Evolutionary conservation across 164 flowering plant species (phyloP), one percentile per base, ranked within the genome.

Genomic region (Hamamelis virginiana): DNA sequence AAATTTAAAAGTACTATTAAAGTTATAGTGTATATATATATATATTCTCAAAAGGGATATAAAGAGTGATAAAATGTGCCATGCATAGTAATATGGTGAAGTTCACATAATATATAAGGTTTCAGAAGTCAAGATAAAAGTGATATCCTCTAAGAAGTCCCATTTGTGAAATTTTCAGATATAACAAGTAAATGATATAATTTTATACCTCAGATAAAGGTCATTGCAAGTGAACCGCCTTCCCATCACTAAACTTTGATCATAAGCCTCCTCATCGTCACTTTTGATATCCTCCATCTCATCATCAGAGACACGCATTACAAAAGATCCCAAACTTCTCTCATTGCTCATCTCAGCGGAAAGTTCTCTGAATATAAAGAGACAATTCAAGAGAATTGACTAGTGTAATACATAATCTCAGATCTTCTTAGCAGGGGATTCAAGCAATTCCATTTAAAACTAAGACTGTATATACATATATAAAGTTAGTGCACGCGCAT

Each of bases 171-270:
- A 18, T 1, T 26, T 28, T n/a, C 14, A 55, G 26, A 23, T 3
- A 57, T 27, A 27, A 46, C 8, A 19, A 19, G 10, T 18, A 9
- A 25, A 59, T 15, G 48, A 56, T 46, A 33, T 16, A 57, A 51
- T 45, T 16, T 18, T 9, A 48, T 71, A 89, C 89, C 91, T 87
- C 61, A 84, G n/a, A 71, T 75, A 77, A 14, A 85, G 65, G 3
- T 80, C 85, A 72, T 80, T 77, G 61, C 81, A 89, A 60, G 72
- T n/a, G 56, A 91, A 89, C 28, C 86, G 77, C 12, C 53, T 80
- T 19, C 75, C 79, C 0, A 56, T 53, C 46, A 64, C 69, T 44
- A 62, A 25, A 55, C 62, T 33, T 13, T 11, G 59, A 25, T 26
- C 62, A 22, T 11, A 26, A 72, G 22, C 76, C 50, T 75, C 80